Evolutionary conservation across 176 grass and related monocot species (phyloP).

Genomic region (Phragmites australis): DNA sequence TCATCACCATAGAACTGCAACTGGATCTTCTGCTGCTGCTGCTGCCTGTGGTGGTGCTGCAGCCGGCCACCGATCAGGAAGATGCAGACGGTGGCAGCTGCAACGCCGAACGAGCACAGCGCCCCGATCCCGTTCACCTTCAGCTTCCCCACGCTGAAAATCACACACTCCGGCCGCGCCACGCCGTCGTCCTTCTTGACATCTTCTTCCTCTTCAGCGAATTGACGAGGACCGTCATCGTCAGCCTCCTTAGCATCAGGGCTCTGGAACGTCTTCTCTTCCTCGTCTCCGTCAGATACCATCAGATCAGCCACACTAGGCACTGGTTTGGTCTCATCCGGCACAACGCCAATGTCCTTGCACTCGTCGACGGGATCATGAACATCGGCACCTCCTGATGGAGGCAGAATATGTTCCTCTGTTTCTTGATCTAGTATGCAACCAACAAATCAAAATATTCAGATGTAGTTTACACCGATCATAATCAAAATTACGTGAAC

Average conservation of each 20-base stretch:
- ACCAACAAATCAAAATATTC: background rate
- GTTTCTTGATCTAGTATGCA: background rate
- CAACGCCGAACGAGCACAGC: constrained; percentile 77
- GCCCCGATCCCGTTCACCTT: constrained; percentile 69
- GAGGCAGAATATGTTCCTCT: background rate
- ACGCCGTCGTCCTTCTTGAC: background rate
- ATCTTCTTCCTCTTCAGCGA: background rate
- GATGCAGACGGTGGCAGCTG: constrained; percentile 68
- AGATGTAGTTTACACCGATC: constrained; percentile 22
- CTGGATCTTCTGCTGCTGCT: constrained; percentile 71
- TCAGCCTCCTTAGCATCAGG: background rate
- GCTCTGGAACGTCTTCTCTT: constrained; percentile 26
- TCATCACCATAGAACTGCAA: constrained; percentile 81
- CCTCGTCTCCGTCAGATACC: constrained; percentile 16
- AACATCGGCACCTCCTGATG: background rate
- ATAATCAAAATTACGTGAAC: background rate
- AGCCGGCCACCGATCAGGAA: constrained; percentile 54
- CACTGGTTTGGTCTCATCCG: constrained; percentile 1
- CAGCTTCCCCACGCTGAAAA: constrained; percentile 60
- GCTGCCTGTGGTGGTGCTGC: constrained; percentile 45
- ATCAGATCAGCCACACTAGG: background rate
- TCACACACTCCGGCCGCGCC: constrained; percentile 34
- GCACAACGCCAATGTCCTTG: constrained; percentile 66
- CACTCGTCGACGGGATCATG: constrained; percentile 27
- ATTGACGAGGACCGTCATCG: background rate